Evolutionary conservation across 2,329 filamentous ascomycete species (phyloP), one percentile per base, ranked within the genome.

Genomic region (Cytospora paraplurivora): DNA sequence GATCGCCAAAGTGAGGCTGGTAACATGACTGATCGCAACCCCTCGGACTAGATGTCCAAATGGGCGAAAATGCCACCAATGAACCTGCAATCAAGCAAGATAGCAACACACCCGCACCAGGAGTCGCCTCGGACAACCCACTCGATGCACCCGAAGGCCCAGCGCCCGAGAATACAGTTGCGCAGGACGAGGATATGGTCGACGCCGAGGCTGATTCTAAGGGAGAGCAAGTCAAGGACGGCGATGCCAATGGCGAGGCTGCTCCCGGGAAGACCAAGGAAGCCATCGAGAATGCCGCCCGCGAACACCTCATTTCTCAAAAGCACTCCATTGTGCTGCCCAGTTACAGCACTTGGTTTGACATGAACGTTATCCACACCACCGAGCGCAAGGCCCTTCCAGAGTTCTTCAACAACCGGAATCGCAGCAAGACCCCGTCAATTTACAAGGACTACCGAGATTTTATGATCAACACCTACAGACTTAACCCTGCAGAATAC

Each of bases 381-480:
- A 90, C 97, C 71, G 95, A 99, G 80, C 91, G 90, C 74, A 99
- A 97, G 77, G 93, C 93, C 8, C 84, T 99, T 69, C 93, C 94
- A 21, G 95, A 99, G 76, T 99, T 98, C 79, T 99, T 99, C 85
- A 99, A 99, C 80, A 94, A 88, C 76, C 88, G 95, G 65, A 99
- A 99, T 78, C 90, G 95, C 72, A 98, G 95, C 87, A 99, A 99
- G 80, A 99, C 95, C 0, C 90, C 93, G 1, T 89, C 93, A 56
- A 92, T 98, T 27, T 99, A 99, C 82, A 98, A 98, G 78, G 95
- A 99, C 74, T 99, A 99, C 77, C 89, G 95, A 70, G 95, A 99
- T 74, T 99, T 99, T 74, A 99, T 99, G 95, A 93, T 99, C 80
- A 99, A 99, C 80, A 98, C 95, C 15, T 99, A 99, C 78, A 89